These are phyloP conservation scores for Monascus purpureus DNA, from an alignment of 495 filamentous ascomycete species.

Conservation along the genomic window DNA sequence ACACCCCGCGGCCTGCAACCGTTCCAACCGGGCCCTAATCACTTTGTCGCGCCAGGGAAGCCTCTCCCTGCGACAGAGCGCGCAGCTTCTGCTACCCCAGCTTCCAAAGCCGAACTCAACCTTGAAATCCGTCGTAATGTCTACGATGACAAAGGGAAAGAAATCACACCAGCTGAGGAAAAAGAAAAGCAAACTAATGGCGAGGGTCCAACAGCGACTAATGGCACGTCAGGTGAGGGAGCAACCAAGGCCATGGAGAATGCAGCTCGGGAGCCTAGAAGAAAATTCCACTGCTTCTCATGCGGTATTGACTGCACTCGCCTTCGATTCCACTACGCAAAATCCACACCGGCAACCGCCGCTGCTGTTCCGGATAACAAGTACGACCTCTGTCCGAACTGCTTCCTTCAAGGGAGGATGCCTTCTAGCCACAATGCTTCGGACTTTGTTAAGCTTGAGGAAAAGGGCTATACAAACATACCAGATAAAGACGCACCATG, in stretches of 20 bases:
- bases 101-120: slow-evolving; percentile 67
- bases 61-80: slow-evolving; percentile 57
- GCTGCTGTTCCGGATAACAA: slow-evolving; percentile 46
- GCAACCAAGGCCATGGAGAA: slow-evolving; percentile 47
- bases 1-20: slow-evolving; percentile 89
- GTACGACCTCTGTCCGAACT: slow-evolving; percentile 79
- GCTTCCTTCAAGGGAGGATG: slow-evolving; percentile 68
- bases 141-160: slow-evolving; percentile 86
- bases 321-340: slow-evolving; percentile 75
- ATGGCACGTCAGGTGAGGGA: slow-evolving; percentile 35
- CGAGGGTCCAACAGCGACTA: slow-evolving; percentile 45
- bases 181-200: slow-evolving; percentile 65
- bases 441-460: slow-evolving; percentile 79
- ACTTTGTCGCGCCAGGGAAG: slow-evolving; percentile 59
- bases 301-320: slow-evolving; percentile 90
- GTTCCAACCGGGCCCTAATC: slow-evolving; percentile 77
- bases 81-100: slow-evolving; percentile 53
- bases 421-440: slow-evolving; percentile 55
- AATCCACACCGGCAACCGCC: slow-evolving; percentile 39
- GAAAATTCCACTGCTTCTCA: slow-evolving; percentile 68
- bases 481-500: slow-evolving; percentile 72
- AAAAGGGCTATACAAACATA: slow-evolving; percentile 58
- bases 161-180: slow-evolving; percentile 45
- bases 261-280: slow-evolving; percentile 45
- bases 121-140: slow-evolving; percentile 87